Evolutionary conservation across 73 alveolate species (phyloP).

Genomic region (Paramecium pentaurelia): DNA sequence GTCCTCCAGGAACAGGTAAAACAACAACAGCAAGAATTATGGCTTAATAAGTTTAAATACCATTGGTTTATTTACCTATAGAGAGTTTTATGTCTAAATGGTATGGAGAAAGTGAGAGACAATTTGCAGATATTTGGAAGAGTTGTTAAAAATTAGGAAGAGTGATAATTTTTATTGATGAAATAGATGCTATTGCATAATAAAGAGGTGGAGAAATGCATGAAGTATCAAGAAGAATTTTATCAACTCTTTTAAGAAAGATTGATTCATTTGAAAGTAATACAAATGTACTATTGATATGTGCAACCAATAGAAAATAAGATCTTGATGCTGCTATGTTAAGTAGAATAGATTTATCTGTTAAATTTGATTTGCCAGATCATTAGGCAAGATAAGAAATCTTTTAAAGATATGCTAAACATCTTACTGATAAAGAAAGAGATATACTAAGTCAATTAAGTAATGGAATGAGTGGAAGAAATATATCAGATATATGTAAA

Average conservation of each 20-base stretch:
- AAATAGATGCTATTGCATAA: conserved; percentile 82
- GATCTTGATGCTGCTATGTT: conserved; percentile 88
- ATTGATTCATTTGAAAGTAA: conserved; percentile 85
- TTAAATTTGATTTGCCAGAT: conserved; percentile 75
- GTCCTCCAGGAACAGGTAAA: conserved; percentile 96
- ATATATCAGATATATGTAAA: conserved; percentile 80
- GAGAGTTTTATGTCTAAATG: conserved; percentile 84
- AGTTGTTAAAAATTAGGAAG: conserved; percentile 80
- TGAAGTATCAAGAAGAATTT: conserved; percentile 86
- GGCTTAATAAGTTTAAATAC: conserved; percentile 82
- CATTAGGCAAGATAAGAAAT: conserved; percentile 75
- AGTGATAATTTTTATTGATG: conserved; percentile 84
- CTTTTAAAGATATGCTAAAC: conserved; percentile 81
- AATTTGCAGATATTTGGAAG: conserved; percentile 81
- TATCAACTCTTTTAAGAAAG: conserved; percentile 78
- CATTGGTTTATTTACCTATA: conserved; percentile 85
- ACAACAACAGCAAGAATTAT: conserved; percentile 91
- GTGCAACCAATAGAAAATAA: conserved; percentile 90
- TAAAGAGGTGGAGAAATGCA: conserved; percentile 83
- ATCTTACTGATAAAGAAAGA: conserved; percentile 67
- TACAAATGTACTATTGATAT: conserved; percentile 77
- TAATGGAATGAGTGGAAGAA: conserved; percentile 77
- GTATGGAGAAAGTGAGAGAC: conserved; percentile 87
- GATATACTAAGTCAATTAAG: conserved; percentile 65
- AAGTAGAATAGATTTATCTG: conserved; percentile 71